These are phyloP conservation scores for Fusarium cyanostomum DNA, from an alignment of 2,329 filamentous ascomycete species.

Conservation along the genomic window DNA sequence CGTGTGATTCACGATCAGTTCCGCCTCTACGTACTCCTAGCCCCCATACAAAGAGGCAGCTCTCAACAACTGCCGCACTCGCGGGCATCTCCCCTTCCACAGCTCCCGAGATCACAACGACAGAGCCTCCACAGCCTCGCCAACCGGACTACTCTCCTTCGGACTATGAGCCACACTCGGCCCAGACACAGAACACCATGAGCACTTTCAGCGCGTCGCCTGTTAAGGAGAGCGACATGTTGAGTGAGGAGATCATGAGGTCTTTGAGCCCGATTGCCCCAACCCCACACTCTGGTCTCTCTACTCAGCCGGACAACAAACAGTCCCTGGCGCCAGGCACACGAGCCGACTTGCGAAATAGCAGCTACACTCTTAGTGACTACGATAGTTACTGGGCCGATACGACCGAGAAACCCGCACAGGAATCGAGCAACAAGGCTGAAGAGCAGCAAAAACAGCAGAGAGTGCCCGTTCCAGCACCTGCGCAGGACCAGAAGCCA, in stretches of 20 bases:
- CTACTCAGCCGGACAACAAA: constrained; percentile 23
- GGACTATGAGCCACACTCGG: constrained; percentile 48
- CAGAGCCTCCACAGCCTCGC: constrained; percentile 57
- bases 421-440: constrained; percentile 3
- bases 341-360: constrained; percentile 56
- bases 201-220: constrained; percentile 63
- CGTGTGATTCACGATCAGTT: constrained; percentile 39
- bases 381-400: constrained; percentile 75
- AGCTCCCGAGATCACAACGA: constrained; percentile 49
- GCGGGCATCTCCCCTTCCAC: constrained; percentile 5
- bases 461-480: not conserved
- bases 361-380: constrained; percentile 70
- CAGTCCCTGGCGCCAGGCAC: constrained; percentile 31
- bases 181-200: constrained; percentile 56
- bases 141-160: constrained; percentile 48
- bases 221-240: constrained; percentile 74
- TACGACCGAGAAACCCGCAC: constrained; percentile 29
- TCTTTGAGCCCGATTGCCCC: constrained; percentile 65
- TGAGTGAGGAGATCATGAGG: constrained; percentile 79
- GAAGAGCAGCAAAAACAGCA: constrained; percentile 11
- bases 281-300: constrained; percentile 30
- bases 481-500: constrained; percentile 6
- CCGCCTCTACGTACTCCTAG: constrained; percentile 49
- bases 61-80: constrained; percentile 14
- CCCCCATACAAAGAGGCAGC: constrained; percentile 34